Conservation (phyloP, 1,284 basidiomycete genomes). For the Tremellales sp. region DNA sequence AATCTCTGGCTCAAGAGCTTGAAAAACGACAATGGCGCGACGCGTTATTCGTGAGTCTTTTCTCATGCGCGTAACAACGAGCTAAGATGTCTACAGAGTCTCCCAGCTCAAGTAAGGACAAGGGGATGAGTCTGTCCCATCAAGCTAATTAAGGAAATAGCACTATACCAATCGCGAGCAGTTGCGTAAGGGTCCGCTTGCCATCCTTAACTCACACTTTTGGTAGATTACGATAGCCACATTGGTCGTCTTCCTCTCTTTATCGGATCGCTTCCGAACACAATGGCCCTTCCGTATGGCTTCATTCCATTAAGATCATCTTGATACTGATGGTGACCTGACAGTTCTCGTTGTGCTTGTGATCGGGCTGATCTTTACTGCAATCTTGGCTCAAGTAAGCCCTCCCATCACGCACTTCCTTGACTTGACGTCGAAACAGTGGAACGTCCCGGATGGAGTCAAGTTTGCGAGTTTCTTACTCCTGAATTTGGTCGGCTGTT, state of each 20-base stretch:
- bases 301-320: neutral
- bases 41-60: conserved; percentile 13
- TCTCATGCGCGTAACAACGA: too few species aligned
- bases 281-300: conserved; percentile 17
- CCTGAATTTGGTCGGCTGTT: conserved; percentile 5
- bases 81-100: conserved; percentile 1
- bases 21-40: conserved; percentile 16
- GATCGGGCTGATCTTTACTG: conserved; percentile 10
- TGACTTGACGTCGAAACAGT: conserved; percentile 4
- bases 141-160: neutral
- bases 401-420: neutral
- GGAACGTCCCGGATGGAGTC: conserved; percentile 12
- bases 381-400: conserved; percentile 10
- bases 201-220: neutral
- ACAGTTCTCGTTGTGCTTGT: conserved; percentile 4
- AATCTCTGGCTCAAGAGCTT: conserved; percentile 32
- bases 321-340: neutral
- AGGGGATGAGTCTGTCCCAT: neutral
- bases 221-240: conserved; percentile 12
- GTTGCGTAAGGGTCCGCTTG: conserved; percentile 5
- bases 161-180: conserved; percentile 15
- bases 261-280: conserved; percentile 10
- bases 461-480: conserved; percentile 15
- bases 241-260: conserved; percentile 8
- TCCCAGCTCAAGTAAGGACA: conserved; percentile 12